Evolutionary conservation across 345 rosid species (phyloP), one percentile per base, ranked within the genome.

Genomic region (Arabidopsis suecica): DNA sequence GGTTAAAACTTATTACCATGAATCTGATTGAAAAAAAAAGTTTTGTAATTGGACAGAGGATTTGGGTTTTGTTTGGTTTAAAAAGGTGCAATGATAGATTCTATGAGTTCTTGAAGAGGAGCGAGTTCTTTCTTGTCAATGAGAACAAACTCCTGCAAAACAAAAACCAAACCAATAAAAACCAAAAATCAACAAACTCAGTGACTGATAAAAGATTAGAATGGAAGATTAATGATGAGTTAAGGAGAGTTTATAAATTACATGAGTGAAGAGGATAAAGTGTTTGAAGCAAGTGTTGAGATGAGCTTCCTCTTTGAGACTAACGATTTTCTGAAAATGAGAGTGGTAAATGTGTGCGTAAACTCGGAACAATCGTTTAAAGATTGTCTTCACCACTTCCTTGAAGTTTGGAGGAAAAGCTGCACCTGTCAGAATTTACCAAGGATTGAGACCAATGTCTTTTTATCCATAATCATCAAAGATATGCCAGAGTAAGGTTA

Each of bases 271-370:
- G 70, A 93, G 84, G 74, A 93, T 88, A 72, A 91, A 93, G 75
- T 93, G 98, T 86, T 93, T 93, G 87, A 93, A 93, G 87, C 98
- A 93, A 54, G 97, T 93, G 78, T 93, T 93, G 80, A 91, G 87
- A 84, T 93, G 98, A 58, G 98, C 96, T 84, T 93, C 97, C 83
- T 93, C 98, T 81, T 93, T 89, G 32, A 93, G 94, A 84, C 96
- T 91, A 75, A 93, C 98, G 72, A 93, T 93, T 75, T 89, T 93
- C 84, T 93, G 98, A 82, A 93, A 93, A 84, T 93, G 98, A 44
- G 97, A 85, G 70, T 88, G 96, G 81, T 93, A 93, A 22, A 93
- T 89, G 63, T 93, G 98, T 9, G 98, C 98, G 71, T 93, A 93
- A 34, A 93, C 97, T 42, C 98, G 96, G 81, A 93, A 93, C 34